Conservation (phyloP, 1,139 yeast species). For the Hansenula lynferdii region DNA sequence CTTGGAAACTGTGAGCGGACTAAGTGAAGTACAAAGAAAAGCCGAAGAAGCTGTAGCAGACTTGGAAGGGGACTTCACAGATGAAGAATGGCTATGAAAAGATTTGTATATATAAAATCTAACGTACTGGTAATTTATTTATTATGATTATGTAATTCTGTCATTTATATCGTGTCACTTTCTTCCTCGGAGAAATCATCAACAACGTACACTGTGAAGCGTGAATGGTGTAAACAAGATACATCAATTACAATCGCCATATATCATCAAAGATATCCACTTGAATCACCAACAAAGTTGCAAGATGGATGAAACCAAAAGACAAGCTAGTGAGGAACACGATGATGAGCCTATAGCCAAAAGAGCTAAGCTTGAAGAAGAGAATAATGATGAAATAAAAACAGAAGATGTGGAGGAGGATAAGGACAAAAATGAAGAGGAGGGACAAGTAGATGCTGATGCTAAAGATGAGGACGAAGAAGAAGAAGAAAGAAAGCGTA, state of each 20-base stretch:
- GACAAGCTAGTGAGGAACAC: conserved; percentile 22
- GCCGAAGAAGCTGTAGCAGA: conserved; percentile 58
- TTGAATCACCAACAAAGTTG: too few relatives aligned
- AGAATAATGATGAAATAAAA: conserved; percentile 16
- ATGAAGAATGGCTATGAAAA: conserved; percentile 19
- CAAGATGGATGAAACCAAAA: conserved; percentile 16
- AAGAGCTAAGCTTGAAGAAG: conserved; percentile 23
- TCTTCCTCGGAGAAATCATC: too few relatives aligned
- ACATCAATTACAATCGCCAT: too few relatives aligned
- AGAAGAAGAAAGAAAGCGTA: conserved; percentile 38
- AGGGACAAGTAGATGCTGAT: conserved; percentile 19
- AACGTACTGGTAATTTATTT: too few relatives aligned
- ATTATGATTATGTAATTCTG: too few relatives aligned
- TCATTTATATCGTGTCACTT: too few relatives aligned
- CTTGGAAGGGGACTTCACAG: conserved; percentile 37
- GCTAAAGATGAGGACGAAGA: conserved; percentile 21
- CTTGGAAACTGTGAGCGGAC: conserved; percentile 75
- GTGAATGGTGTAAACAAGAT: too few relatives aligned
- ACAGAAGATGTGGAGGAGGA: conserved; percentile 16
- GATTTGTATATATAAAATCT: too few relatives aligned
- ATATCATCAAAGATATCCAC: too few relatives aligned
- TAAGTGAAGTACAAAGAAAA: conserved; percentile 62
- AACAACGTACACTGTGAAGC: too few relatives aligned
- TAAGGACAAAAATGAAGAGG: conserved; percentile 22
- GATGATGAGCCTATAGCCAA: conserved; percentile 36